Base-by-base conservation (phyloP, 1,284 basidiomycete genomes). In the Cryptococcus amylolentus region DNA sequence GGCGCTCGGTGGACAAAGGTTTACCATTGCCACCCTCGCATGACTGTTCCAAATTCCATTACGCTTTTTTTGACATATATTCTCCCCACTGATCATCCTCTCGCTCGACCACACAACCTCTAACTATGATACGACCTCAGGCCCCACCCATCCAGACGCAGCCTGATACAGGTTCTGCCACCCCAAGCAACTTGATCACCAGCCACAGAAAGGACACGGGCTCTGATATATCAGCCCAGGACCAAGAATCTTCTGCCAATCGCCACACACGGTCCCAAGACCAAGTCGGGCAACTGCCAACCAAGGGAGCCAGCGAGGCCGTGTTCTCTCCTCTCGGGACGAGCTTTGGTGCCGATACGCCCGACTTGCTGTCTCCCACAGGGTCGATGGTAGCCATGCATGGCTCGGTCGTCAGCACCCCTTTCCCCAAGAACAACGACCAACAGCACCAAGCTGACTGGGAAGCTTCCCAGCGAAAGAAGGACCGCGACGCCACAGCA, bases 381-480 rank as follows among this genome's bases (percentile, higher is more conserved):
- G 27, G 39, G 16, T 57, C 55, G 3, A 39, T 51, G 14, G 40
- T 52, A 10, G 58, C 55, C 1, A 28, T 54, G 20, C 55, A 60
- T n/a, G 58, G 58, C 14, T 49, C 41, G 8, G 50, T 58, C 37
- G 38, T 44, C 43, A 49, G 49, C 20, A 46, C 50, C 12, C 54
- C 49, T 20, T 55, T 55, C 45, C 53, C 23, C 27, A 40, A 43
- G 16, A 40, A 48, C 3, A 48, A 16, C 27, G 35, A 35, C n/a
- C 57, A 51, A 47, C 38, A 40, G 10, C 31, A 5, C 12, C 16
- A n/a, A n/a, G 18, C 49, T 23, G 20, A 39, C 10, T 50, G 49
- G 49, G 42, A 44, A 13, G 23, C 26, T 27, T 9, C 2, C 12
- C 49, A 26, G 20, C 49, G 14, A 48, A 38, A 53, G 42, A 13